Conservation (phyloP, 257 asterid species). For the Lycium barbarum region DNA sequence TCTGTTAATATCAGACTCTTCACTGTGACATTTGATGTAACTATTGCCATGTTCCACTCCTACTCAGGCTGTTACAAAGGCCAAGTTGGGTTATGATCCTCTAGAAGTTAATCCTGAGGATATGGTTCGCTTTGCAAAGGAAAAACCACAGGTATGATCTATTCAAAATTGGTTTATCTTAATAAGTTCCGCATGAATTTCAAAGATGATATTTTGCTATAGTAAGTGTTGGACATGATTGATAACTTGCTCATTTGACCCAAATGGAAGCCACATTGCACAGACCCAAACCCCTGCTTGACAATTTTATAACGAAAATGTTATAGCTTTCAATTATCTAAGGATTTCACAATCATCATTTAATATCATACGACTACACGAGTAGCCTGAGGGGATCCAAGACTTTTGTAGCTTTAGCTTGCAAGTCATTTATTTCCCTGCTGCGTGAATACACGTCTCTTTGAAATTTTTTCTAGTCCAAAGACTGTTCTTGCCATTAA, state of each 20-base stretch:
- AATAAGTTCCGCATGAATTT: conserved; percentile 12
- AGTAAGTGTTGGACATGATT: conserved; percentile 9
- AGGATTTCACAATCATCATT: conserved; percentile 22
- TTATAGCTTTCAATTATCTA: conserved; percentile 18
- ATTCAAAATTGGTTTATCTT: conserved; percentile 13
- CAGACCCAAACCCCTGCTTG: conserved; percentile 4
- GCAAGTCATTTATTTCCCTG: neutral
- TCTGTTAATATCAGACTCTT: neutral
- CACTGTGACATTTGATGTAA: neutral
- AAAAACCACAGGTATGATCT: conserved; percentile 86
- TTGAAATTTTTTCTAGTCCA: neutral
- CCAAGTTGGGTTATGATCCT: conserved; percentile 96
- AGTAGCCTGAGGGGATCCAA: neutral
- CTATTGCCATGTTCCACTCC: conserved; percentile 31
- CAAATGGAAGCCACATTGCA: neutral
- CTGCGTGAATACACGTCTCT: neutral
- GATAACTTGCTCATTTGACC: conserved; percentile 8
- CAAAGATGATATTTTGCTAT: neutral
- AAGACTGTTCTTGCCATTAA: neutral
- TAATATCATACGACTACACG: neutral
- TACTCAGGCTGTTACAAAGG: conserved; percentile 94
- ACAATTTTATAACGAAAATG: conserved; percentile 13
- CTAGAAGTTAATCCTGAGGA: conserved; percentile 99
- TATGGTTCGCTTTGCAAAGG: conserved; percentile 98
- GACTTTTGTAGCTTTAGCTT: neutral